Conservation (phyloP, 1,139 yeast species). For the Saccharomyces hybrid region DNA sequence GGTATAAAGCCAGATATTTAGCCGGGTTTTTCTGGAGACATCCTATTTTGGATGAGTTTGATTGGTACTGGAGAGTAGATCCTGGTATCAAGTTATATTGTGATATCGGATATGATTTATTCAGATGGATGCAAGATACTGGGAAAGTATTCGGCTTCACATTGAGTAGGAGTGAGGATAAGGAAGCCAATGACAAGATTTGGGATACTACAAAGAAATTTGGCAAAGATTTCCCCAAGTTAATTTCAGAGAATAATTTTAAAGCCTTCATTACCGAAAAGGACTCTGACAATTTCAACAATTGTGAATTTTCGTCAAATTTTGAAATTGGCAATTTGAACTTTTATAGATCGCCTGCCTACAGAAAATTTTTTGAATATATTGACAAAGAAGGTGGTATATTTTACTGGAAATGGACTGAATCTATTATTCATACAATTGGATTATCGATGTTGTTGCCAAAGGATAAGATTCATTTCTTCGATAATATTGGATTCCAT, state of each 20-base stretch:
- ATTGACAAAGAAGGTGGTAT: slow-evolving; percentile 77
- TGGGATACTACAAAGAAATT: slow-evolving; percentile 70
- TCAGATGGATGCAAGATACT: slow-evolving; percentile 73
- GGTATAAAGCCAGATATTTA: slow-evolving; percentile 87
- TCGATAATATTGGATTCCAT: slow-evolving; percentile 57
- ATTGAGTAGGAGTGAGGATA: slow-evolving; percentile 73
- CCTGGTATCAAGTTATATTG: slow-evolving; percentile 73
- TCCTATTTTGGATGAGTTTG: slow-evolving; percentile 57
- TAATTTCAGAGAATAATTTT: neutral
- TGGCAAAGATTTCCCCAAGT: slow-evolving; percentile 46
- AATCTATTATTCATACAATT: slow-evolving; percentile 80
- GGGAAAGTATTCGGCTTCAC: slow-evolving; percentile 68
- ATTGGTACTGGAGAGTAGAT: slow-evolving; percentile 92
- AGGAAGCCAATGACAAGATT: slow-evolving; percentile 64
- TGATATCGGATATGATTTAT: slow-evolving; percentile 72
- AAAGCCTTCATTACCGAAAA: slow-evolving; percentile 3
- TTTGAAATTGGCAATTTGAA: slow-evolving; percentile 69
- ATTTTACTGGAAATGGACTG: slow-evolving; percentile 89
- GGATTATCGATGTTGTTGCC: slow-evolving; percentile 69
- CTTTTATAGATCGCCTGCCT: slow-evolving; percentile 67
- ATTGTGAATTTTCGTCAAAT: slow-evolving; percentile 83
- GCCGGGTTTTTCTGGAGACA: slow-evolving; percentile 84
- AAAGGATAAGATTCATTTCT: slow-evolving; percentile 58
- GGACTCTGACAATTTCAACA: slow-evolving; percentile 53
- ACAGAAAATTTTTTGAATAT: slow-evolving; percentile 55